Base-by-base conservation (phyloP, 148 eudicot genomes). In the Oxyria digyna region DNA sequence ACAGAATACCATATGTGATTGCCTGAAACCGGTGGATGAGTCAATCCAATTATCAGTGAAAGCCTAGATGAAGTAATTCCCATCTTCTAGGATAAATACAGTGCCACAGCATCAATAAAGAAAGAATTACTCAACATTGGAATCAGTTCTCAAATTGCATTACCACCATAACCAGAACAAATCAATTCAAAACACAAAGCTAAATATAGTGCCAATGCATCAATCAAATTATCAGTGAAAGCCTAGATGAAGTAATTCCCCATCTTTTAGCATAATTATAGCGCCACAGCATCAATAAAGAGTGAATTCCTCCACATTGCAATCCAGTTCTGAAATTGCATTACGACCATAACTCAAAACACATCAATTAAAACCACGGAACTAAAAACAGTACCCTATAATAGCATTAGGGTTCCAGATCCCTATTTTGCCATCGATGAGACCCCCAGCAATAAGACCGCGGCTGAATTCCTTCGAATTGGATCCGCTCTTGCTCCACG, bases 401-500 rank as follows among this genome's bases (percentile, higher is more conserved):
- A 87, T 74, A 40, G 80, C 38, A n/a, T 69, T 54, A 32, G 97
- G 95, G 64, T 91, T 91, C 97, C 97, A 91, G 42, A 91, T 72
- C 40, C 79, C 85, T 46, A 91, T 86, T 41, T 72, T 85, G 13
- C 97, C 97, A 46, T 91, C 97, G 12, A 84, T 80, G 9, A 86
- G 86, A 21, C 95, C 97, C 59, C 97, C 97, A 1, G 97, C 97
- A 50, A 91, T 76, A 6, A 91, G 72, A 8, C 96, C 93, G 0
- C 78, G 78, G 1, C 79, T 49, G 74, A 74, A 93, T 73, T 89
- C 96, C 42, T 86, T 90, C 0, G 95, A 83, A 42, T 75, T 82
- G 0, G 76, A 31, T 14, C 80, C 82, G 3, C 21, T 67, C 67
- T 74, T 86, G 11, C 84, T 85, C 98, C 98, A 94, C 0, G 95